Evolutionary conservation across 2,329 filamentous ascomycete genomes (phyloP), one percentile per base, ranked within the genome.

Genomic region (Cadophora malorum): DNA sequence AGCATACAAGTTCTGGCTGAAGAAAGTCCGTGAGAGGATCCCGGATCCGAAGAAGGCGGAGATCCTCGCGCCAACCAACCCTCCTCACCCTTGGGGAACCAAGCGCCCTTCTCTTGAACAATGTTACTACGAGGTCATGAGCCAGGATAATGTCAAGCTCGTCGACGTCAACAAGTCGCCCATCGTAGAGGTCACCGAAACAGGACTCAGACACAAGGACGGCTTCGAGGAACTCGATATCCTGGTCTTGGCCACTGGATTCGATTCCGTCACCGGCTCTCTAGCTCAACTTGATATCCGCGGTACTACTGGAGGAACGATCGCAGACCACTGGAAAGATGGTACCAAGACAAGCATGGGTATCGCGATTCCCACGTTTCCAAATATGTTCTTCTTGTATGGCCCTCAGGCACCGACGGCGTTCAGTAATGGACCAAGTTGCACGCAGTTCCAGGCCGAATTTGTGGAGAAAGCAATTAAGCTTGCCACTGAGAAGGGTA

Each of bases 1-100:
- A 3, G 76, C 79, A 0, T 86, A 85, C 69, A 76, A 83, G 2
- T 86, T 85, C 74, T 86, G 84, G 81, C 77, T 76, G 0, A 77
- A 76, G 33, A 84, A 84, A 70, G 79, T 80, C 0, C 76, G 81
- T 1, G 75, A 75, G 8, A 78, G 84, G 1, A 78, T 87, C 64
- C 77, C 78, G 2, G 80, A 86, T 68, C 80, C 82, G 0, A 74
- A 74, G 9, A 81, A 82, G 62, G 74, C 77, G 12, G 80, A 83
- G 12, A 72, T 84, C 4, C 76, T 88, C 4, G 83, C 82, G 0
- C 85, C 85, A 2, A 55, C 66, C 23, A 75, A 82, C 41, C 80
- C 79, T 49, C 81, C 80, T 3, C 81, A 85, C 55, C 78, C 79
- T 1, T 85, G 83, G 69, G 83, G 81, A 3, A 80, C 79, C 7